A percentile compares a stretch with the other conserved stretches of the same genome.
phyloP scores from a whole-genome alignment of 257 asterid species.

The Solanum sejunctum region DNA sequence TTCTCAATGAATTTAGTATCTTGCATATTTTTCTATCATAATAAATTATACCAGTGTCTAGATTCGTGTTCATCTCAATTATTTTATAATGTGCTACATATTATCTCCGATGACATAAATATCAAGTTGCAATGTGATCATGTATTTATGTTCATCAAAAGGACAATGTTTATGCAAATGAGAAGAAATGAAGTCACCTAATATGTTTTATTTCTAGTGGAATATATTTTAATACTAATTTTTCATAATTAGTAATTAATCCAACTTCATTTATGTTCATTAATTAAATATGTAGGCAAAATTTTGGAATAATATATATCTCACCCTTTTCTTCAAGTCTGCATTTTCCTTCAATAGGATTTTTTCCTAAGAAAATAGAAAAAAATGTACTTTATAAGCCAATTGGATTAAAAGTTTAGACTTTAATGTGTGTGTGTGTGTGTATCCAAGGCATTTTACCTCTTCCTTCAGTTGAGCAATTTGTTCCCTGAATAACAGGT shows the following conservation, averaged over 20 bases:
- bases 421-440: background rate
- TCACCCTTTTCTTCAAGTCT: slow-evolving; percentile 34
- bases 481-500: slow-evolving; percentile 15
- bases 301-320: background rate
- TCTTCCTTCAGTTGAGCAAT: slow-evolving; percentile 25
- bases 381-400: background rate
- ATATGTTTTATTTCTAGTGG: background rate
- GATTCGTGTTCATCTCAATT: background rate
- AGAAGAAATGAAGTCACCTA: background rate
- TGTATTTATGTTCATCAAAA: background rate
- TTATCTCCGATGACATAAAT: background rate
- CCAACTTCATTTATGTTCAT: background rate
- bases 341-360: slow-evolving; percentile 20
- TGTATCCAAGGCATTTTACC: slow-evolving; percentile 19
- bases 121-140: background rate
- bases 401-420: background rate
- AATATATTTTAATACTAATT: background rate
- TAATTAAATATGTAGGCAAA: background rate
- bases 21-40: background rate
- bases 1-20: background rate
- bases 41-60: background rate
- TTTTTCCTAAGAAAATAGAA: slow-evolving; percentile 21
- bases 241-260: background rate
- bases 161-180: background rate
- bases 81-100: background rate